Evolutionary conservation across 1,139 yeast species (phyloP).

Genomic region (Nakaseomyces delphensis): DNA sequence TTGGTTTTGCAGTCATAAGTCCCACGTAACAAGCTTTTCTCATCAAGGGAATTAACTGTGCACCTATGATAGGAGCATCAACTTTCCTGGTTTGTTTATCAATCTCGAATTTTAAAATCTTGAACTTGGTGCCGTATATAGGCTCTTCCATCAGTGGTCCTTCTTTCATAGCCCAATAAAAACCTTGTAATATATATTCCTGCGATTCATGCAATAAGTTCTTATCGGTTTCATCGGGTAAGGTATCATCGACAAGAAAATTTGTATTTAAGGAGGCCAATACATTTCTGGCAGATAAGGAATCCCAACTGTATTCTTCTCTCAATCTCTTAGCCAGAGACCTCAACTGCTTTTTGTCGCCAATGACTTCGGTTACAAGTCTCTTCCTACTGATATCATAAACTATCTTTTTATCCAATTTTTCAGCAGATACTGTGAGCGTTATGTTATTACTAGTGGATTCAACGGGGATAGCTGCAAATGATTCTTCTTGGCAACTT

Average conservation of each 20-base stretch:
- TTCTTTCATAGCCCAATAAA: constrained; percentile 72
- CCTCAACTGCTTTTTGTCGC: constrained; percentile 33
- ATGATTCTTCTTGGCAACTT: constrained; percentile 60
- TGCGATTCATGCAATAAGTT: constrained; percentile 38
- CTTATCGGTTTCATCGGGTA: constrained; percentile 63
- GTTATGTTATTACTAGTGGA: constrained; percentile 48
- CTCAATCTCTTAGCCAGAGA: constrained; percentile 47
- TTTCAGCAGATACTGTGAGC: constrained; percentile 73
- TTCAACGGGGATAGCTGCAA: constrained; percentile 53
- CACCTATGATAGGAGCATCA: constrained; percentile 36
- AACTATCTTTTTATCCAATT: constrained; percentile 48
- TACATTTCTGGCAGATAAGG: constrained; percentile 70
- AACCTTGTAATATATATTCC: constrained; percentile 61
- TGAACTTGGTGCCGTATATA: constrained; percentile 61
- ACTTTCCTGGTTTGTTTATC: constrained; percentile 39
- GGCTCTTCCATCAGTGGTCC: constrained; percentile 92
- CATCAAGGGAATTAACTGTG: constrained; percentile 75
- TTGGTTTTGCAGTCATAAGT: constrained; percentile 67
- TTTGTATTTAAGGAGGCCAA: constrained; percentile 64
- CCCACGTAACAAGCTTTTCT: constrained; percentile 83
- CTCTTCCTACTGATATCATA: constrained; percentile 50
- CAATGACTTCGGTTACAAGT: constrained; percentile 31
- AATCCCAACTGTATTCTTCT: constrained; percentile 66
- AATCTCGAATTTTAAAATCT: constrained; percentile 51
- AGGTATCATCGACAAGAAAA: constrained; percentile 65